Percentiles rank a stretch among this genome's conserved stretches.
These are phyloP conservation scores for Acorus calamus DNA, from an alignment of 106 monocot genomes.

Conservation along the genomic window DNA sequence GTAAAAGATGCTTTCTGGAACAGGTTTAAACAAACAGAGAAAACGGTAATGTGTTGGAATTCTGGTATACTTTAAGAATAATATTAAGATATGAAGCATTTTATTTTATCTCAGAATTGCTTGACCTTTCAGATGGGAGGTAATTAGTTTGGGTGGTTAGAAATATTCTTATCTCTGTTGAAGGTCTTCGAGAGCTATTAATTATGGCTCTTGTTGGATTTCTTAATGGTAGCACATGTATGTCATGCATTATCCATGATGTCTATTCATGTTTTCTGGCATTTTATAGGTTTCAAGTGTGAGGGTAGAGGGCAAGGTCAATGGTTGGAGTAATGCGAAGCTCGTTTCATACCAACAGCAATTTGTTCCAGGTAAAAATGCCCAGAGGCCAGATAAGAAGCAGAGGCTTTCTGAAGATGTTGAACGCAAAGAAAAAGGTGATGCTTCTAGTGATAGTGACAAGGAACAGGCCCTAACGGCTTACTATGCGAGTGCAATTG, in stretches of 20 bases:
- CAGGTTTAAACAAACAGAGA: slow-evolving; percentile 19
- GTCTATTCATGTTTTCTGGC: too few species aligned
- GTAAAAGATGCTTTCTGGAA: slow-evolving; percentile 19
- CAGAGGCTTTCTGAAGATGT: slow-evolving; percentile 20
- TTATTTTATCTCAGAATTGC: too few species aligned
- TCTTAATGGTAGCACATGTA: too few species aligned
- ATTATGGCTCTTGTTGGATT: too few species aligned
- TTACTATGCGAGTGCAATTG: slow-evolving; percentile 64
- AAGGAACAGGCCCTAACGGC: slow-evolving; percentile 68
- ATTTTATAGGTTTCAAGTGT: slow-evolving; percentile 19
- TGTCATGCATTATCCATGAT: too few species aligned
- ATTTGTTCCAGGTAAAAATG: slow-evolving; percentile 18
- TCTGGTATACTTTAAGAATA: background rate
- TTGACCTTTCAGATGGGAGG: too few species aligned
- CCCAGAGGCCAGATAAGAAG: slow-evolving; percentile 50
- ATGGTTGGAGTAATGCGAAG: slow-evolving; percentile 32
- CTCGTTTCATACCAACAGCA: slow-evolving; percentile 42
- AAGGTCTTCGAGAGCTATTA: too few species aligned
- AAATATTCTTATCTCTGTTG: too few species aligned
- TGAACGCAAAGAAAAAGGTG: slow-evolving; percentile 29
- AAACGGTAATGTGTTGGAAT: slow-evolving; percentile 21
- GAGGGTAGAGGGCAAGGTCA: slow-evolving; percentile 18
- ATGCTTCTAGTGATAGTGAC: slow-evolving; percentile 79
- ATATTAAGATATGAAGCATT: too few species aligned
- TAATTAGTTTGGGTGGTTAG: too few species aligned